phyloP scores from a whole-genome alignment of 495 filamentous ascomycete genomes.

The Glutinoglossum americanum region DNA sequence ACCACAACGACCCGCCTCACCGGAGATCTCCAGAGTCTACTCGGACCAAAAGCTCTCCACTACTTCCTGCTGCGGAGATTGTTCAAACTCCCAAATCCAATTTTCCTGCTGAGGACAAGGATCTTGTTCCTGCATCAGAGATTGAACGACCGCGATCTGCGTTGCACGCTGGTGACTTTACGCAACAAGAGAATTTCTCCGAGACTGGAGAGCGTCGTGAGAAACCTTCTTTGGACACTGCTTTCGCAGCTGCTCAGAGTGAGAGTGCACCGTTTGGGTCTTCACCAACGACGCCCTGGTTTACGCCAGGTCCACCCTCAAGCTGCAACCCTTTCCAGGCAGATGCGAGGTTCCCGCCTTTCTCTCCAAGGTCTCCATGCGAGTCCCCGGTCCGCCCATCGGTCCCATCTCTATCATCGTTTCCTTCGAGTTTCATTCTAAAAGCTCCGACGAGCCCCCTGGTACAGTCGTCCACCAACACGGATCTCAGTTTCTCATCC shows the following conservation, averaged over 20 bases:
- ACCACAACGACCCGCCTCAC: conserved; percentile 2
- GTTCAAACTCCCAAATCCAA: not conserved
- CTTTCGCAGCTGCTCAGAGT: not conserved
- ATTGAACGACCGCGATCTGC: conserved; percentile 76
- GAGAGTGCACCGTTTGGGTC: conserved; percentile 13
- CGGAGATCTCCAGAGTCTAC: not conserved
- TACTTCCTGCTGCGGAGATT: not conserved
- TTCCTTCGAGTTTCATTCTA: conserved; percentile 66
- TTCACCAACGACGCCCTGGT: conserved; percentile 31
- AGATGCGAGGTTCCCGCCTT: not conserved
- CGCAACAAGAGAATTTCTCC: conserved; percentile 23
- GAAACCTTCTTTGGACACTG: not conserved
- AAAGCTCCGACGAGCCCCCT: conserved; percentile 83
- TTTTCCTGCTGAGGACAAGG: conserved; percentile 7
- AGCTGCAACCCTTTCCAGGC: not conserved
- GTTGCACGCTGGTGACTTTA: conserved; percentile 77
- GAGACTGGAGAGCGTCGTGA: conserved; percentile 7
- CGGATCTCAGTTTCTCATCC: conserved; percentile 15
- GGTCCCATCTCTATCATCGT: conserved; percentile 44
- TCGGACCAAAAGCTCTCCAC: not conserved
- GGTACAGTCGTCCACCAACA: conserved; percentile 70
- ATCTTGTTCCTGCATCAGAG: conserved; percentile 16
- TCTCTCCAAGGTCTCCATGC: not conserved
- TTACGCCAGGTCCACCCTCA: conserved; percentile 13
- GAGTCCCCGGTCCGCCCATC: conserved; percentile 10